Base-by-base conservation (phyloP, 139 green algal species). In the Closterium sp. region DNA sequence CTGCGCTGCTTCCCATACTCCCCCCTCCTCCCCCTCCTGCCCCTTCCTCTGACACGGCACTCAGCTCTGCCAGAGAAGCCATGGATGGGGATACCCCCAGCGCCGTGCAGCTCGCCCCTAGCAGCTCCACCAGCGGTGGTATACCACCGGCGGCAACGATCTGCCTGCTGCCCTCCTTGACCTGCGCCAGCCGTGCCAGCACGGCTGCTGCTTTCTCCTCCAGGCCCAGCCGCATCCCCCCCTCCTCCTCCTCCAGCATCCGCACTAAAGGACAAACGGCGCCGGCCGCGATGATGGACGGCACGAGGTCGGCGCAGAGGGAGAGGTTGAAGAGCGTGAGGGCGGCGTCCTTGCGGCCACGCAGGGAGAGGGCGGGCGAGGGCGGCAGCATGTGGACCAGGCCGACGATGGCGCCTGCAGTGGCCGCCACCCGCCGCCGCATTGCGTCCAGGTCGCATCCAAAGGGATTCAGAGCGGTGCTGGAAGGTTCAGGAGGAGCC, bases 311-410 rank as follows among this genome's bases (percentile, higher is more conserved):
- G 38, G 34, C 38, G 31, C 84, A 70, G 32, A 93, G 31, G 90
- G 90, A 17, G 30, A 93, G 90, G 34, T 93, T 93, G 86, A 93
- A 93, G 32, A 93, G 90, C n/a, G 86, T 28, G 28, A 91, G 91
- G 32, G 90, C n/a, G 86, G 90, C 90, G 62, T 93, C 90, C 31
- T 93, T 90, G 28, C 30, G n/a, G 85, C 85, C 85, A 19, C 89
- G 32, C 17, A 85, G 29, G 22, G 89, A 88, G 84, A 31, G 22
- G 24, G 38, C 21, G 32, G 79, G 32, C n/a, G 62, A 50, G 38
- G 88, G 10, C 29, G 38, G 38, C 22, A 91, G 29, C 31, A 91
- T 84, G 31, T n/a, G 32, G 13, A 91, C 30, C 10, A 93, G 86
- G 87, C 32, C 31, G 11, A 86, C 24, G 31, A 93, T 92, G 10